Conservation (phyloP, 2,329 filamentous ascomycete genomes). For the Rutstroemia sp. region DNA sequence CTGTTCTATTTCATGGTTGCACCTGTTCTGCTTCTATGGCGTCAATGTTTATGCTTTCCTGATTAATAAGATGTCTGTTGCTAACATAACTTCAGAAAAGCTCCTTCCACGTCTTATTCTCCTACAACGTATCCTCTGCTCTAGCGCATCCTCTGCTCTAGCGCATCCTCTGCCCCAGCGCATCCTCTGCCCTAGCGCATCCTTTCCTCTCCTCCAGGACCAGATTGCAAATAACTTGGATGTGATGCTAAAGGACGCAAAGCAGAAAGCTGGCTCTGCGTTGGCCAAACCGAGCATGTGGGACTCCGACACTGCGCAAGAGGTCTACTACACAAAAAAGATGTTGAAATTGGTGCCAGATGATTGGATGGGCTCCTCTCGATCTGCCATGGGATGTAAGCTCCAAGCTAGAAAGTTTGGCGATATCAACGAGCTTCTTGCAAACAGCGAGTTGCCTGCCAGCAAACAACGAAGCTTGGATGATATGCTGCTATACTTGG, state of each 20-base stretch:
- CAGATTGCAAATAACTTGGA: slow-evolving; percentile 6
- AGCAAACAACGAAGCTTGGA: neutral
- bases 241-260: neutral
- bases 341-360: neutral
- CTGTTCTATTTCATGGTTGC: no score
- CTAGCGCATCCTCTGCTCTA: no score
- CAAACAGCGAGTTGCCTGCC: neutral
- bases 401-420: slow-evolving; percentile 2
- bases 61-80: no score
- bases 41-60: no score
- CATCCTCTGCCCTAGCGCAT: no score
- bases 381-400: neutral
- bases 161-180: no score
- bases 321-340: neutral
- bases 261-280: neutral
- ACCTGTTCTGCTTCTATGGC: no score
- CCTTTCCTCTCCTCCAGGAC: neutral
- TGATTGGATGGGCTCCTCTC: neutral
- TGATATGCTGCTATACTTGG: no score
- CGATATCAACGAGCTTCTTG: neutral
- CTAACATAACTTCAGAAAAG: no score
- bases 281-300: slow-evolving; percentile 1
- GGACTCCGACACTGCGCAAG: neutral
- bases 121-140: no score
- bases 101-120: no score